Base-by-base conservation (phyloP, 2,329 filamentous ascomycete genomes). In the Diaporthe capsici region DNA sequence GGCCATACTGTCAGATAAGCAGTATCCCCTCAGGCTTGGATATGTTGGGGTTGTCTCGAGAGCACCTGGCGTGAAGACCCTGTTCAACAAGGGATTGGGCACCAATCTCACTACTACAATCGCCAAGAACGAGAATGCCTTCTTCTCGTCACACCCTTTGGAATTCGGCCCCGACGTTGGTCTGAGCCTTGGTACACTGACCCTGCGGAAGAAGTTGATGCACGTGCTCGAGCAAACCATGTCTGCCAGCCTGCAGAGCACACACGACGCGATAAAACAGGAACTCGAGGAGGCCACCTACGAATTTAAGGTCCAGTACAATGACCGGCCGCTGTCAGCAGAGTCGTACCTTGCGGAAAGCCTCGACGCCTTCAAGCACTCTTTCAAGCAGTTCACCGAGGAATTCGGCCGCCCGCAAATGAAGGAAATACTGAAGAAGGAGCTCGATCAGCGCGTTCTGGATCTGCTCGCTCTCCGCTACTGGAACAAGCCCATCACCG, bases 271-370 rank as follows among this genome's bases (percentile, higher is more conserved):
- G 13, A 98, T 99, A 79, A 93, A 94, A 77, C 95, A 98, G 82
- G 97, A 99, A 83, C 91, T 99, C 0, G 96, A 98, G 81, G 97
- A 99, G 84, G 96, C 97, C 4, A 96, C 95, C 0, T 99, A 99
- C 82, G 96, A 99, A 84, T 99, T 98, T 89, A 99, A 99, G 84
- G 97, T 99, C 7, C 97, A 99, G 84, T 99, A 99, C 86, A 99
- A 99, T 81, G 97, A 99, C 83, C 92, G 97, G 9, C 95, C 96
- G 1, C 88, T 99, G 49, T 98, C 95, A 70, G 97, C 97, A 2
- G 97, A 99, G 83, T 98, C 96, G 5, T 99, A 99, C 82, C 90
- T 99, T 53, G 97, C 97, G 2, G 97, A 98, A 84, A 98, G 94
- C 79, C 87, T 99, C 4, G 97, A 99, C 83, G 93, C 93, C 28